Conservation (phyloP, 2,329 filamentous ascomycete genomes). For the Laburnicola sp. region DNA sequence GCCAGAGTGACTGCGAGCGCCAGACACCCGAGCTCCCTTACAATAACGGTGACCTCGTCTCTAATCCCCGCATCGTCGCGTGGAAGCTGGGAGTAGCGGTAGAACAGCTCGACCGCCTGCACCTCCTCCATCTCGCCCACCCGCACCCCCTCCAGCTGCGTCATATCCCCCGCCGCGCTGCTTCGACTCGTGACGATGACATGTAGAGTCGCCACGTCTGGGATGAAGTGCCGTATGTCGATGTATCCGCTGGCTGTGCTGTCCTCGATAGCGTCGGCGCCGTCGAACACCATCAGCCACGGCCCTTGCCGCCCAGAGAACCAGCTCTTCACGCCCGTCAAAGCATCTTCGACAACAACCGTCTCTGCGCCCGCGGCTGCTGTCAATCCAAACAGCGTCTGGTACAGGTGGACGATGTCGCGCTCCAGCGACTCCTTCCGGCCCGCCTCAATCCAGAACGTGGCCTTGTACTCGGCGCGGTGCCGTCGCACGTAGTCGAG, state of each 20-base stretch:
- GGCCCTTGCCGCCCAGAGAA: constrained; percentile 11
- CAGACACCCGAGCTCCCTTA: constrained; percentile 23
- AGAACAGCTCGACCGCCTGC: too few relatives aligned
- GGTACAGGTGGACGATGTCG: too few relatives aligned
- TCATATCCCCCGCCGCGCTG: constrained; percentile 1
- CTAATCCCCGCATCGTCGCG: not conserved
- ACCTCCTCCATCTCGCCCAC: too few relatives aligned
- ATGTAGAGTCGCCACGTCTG: constrained; percentile 8
- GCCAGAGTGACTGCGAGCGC: constrained; percentile 18
- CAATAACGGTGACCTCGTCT: constrained; percentile 14
- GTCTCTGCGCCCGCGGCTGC: too few relatives aligned
- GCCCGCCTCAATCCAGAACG: too few relatives aligned
- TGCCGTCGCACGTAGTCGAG: too few relatives aligned
- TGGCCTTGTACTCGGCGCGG: too few relatives aligned
- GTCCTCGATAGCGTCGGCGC: constrained; percentile 23
- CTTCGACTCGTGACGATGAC: constrained; percentile 19
- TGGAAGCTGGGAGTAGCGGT: constrained; percentile 6
- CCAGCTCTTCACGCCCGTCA: constrained; percentile 22
- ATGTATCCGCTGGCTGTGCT: constrained; percentile 9
- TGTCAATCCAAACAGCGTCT: too few relatives aligned
- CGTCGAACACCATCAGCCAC: constrained; percentile 24
- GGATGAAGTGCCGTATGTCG: constrained; percentile 21
- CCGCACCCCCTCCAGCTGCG: too few relatives aligned
- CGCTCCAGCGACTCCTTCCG: too few relatives aligned
- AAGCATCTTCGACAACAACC: constrained; percentile 17